Evolutionary conservation across 1,284 basidiomycete species (phyloP).

Genomic region (Golubevia sp.): DNA sequence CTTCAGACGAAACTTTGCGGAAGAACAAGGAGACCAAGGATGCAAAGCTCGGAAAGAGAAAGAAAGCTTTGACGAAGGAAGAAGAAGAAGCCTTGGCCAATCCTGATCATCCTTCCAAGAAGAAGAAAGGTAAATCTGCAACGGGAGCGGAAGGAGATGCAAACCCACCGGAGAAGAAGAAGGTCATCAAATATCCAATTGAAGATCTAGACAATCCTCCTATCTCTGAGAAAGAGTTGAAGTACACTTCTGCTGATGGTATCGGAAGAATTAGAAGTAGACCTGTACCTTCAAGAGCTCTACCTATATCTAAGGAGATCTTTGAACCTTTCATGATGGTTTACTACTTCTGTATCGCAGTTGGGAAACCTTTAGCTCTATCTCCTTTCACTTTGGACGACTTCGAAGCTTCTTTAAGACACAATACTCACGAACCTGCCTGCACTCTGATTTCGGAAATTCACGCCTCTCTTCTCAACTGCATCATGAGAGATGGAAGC

Average conservation of each 20-base stretch:
- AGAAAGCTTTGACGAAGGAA: constrained; percentile 30
- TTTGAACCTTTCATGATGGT: constrained; percentile 85
- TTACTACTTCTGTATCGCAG: constrained; percentile 91
- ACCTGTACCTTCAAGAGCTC: constrained; percentile 69
- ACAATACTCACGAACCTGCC: constrained; percentile 72
- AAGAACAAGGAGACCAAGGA: constrained; percentile 80
- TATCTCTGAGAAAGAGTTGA: constrained; percentile 49
- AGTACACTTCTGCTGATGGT: constrained; percentile 78
- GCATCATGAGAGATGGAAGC: constrained; percentile 74
- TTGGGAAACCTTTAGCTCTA: constrained; percentile 83
- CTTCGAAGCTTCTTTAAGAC: constrained; percentile 83
- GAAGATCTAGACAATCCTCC: constrained; percentile 65
- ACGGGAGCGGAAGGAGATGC: constrained; percentile 59
- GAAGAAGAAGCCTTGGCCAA: constrained; percentile 74
- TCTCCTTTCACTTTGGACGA: constrained; percentile 94
- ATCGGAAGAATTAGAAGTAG: constrained; percentile 64
- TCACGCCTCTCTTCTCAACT: constrained; percentile 85
- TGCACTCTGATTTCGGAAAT: constrained; percentile 83
- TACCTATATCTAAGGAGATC: constrained; percentile 72
- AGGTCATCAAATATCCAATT: constrained; percentile 74
- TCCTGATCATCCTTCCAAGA: constrained; percentile 75
- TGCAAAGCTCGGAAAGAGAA: constrained; percentile 68
- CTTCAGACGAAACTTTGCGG: constrained; percentile 80
- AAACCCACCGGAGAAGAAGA: constrained; percentile 80
- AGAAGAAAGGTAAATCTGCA: constrained; percentile 70